Base-by-base conservation (phyloP, 2,329 filamentous ascomycete species). In the Chalaropsis thielavioides region DNA sequence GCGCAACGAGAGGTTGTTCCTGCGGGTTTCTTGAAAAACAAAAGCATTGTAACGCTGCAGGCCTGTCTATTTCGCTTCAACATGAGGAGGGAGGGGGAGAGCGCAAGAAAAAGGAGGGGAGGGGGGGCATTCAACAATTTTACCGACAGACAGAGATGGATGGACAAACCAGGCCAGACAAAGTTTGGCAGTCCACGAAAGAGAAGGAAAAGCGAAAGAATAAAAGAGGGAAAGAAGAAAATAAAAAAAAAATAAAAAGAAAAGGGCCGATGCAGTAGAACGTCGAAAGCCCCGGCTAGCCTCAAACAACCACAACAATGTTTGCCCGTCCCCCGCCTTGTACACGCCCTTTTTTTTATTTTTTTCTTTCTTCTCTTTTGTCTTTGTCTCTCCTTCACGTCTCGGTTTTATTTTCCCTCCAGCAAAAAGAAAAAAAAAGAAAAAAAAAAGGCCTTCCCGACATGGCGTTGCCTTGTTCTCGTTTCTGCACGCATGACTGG, bases 201-300 rank as follows among this genome's bases (percentile, higher is more conserved):
- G 31, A 31, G 31, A 31, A 31, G 31, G 6, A 31, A 6, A 31
- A 31, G 31, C n/a, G 40, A 41, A n/a, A 35, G 51, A 2, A 56
- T 22, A 27, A 15, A 56, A 27, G 6, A 35, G 10, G 31, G 6
- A 31, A 31, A 6, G 6, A 31, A 31, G 31, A 31, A 31, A 31
- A 31, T 31, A 31, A 31, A 6, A 8, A 31, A 31, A 15, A 56
- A 27, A 56, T 7, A 19, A n/a, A 27, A 13, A 15, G 5, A 56
- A 56, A 56, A 56, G 51, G 51, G 51, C 51, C 51, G 22, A 56
- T 56, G 51, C 51, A 56, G 51, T 31, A 27, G 24, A 56, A 56
- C 24, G 22, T 56, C 10, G 19, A 56, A 35, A 56, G 17, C 44
- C 19, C 7, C 44, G 44, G n/a, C 44, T 49, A 11, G 44, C 44